These are phyloP conservation scores for Pseudogymnoascus sp. DNA, from an alignment of 2,329 filamentous ascomycete species.

Conservation along the genomic window DNA sequence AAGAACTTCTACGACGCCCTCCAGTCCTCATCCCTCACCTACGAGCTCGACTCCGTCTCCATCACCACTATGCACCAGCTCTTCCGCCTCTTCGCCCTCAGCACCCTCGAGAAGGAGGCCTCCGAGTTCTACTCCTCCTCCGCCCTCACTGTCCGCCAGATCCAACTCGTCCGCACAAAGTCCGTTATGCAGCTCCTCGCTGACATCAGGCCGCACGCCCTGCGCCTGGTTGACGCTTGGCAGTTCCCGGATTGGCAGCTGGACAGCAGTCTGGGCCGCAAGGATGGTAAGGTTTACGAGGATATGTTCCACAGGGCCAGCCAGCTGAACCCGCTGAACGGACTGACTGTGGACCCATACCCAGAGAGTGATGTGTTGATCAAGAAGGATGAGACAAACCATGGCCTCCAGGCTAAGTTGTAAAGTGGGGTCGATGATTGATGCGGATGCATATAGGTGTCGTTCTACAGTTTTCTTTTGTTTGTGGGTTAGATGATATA, in stretches of 20 bases:
- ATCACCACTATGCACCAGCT: constrained; percentile 53
- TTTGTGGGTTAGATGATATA: not conserved
- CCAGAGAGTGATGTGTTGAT: constrained; percentile 54
- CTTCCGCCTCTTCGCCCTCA: constrained; percentile 56
- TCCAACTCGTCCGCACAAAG: constrained; percentile 58
- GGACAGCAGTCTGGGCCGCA: constrained; percentile 60
- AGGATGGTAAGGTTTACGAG: constrained; percentile 69
- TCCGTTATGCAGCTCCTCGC: constrained; percentile 62
- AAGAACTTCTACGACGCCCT: constrained; percentile 72
- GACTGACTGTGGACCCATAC: constrained; percentile 64
- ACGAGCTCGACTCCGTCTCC: constrained; percentile 50
- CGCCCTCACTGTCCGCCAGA: constrained; percentile 64
- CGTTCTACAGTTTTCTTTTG: not conserved
- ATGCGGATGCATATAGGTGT: not conserved
- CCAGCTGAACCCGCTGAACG: constrained; percentile 65
- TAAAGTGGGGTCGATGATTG: constrained; percentile 21
- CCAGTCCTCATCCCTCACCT: constrained; percentile 42
- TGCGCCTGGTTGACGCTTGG: constrained; percentile 66
- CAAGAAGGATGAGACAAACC: constrained; percentile 46
- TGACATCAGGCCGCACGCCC: constrained; percentile 65
- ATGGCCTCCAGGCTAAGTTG: constrained; percentile 42
- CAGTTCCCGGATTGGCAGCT: constrained; percentile 72
- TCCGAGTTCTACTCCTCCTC: constrained; percentile 64
- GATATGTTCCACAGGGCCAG: constrained; percentile 67
- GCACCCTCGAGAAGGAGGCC: constrained; percentile 61